These are phyloP conservation scores for Fraxinus sp. DNA, from an alignment of 305 asterid genomes.

Conservation along the genomic window DNA sequence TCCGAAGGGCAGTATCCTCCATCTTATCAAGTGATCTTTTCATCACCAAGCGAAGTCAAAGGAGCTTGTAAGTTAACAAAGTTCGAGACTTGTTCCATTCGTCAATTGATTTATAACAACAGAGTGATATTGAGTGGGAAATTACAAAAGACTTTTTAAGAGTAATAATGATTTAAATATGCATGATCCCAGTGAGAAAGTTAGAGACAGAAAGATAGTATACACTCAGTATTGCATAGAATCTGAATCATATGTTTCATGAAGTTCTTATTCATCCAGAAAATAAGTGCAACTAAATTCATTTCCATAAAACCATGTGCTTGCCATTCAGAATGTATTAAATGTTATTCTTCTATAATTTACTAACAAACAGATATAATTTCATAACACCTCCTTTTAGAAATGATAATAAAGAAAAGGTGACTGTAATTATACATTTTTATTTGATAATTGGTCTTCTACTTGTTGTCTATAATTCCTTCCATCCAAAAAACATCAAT, in stretches of 20 bases:
- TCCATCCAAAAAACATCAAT: background rate
- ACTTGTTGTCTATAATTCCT: background rate
- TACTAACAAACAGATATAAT: background rate
- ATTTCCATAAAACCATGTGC: background rate
- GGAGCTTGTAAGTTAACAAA: background rate
- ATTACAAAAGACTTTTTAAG: background rate
- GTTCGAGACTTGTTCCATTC: background rate
- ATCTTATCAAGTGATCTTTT: background rate
- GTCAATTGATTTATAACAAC: background rate
- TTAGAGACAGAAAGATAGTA: background rate
- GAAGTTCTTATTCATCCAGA: background rate
- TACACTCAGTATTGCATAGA: background rate
- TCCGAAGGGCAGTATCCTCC: background rate
- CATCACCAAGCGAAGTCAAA: background rate
- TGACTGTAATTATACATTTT: background rate
- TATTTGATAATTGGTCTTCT: background rate
- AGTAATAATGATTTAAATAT: background rate
- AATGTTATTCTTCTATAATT: background rate
- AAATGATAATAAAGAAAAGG: background rate
- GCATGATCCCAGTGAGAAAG: background rate
- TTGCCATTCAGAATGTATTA: background rate
- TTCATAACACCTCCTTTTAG: background rate
- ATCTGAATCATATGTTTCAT: background rate
- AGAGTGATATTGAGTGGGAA: background rate
- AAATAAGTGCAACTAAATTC: background rate